Evolutionary conservation across 228 moss, liverwort and hornwort genomes (phyloP).

Genomic region (Sphagnum fallax): DNA sequence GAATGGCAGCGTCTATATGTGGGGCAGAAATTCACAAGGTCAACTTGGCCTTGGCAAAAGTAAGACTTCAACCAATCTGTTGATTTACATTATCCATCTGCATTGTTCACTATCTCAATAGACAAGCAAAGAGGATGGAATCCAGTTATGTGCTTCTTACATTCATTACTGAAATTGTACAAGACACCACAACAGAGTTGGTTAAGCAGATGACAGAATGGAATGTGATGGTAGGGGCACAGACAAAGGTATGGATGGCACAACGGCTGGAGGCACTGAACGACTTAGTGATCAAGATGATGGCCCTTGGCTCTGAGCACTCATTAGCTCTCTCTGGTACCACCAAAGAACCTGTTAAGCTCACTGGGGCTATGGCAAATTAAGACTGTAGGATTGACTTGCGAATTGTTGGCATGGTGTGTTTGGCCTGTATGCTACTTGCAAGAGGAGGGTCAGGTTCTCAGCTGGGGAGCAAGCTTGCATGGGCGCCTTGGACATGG

Average conservation of each 20-base stretch:
- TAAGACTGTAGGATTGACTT: background rate
- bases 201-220: background rate
- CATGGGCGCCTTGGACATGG: conserved; percentile 87
- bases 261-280: conserved; percentile 60
- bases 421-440: conserved; percentile 20
- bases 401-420: conserved; percentile 1
- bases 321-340: conserved; percentile 70
- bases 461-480: conserved; percentile 91
- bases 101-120: too few relatives aligned
- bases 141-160: too few relatives aligned
- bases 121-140: too few relatives aligned
- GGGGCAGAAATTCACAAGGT: conserved; percentile 84
- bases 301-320: conserved; percentile 86
- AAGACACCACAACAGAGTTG: too few relatives aligned
- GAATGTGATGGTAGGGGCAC: conserved; percentile 35
- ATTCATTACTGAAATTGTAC: too few relatives aligned
- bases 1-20: conserved; percentile 66
- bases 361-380: too few relatives aligned
- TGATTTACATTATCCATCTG: background rate
- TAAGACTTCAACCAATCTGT: conserved; percentile 11
- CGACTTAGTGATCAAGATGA: conserved; percentile 46
- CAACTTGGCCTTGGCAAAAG: conserved; percentile 92
- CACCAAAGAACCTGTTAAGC: background rate
- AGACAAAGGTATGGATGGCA: conserved; percentile 47
- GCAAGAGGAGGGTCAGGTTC: conserved; percentile 67